Evolutionary conservation across 2,329 filamentous ascomycete species (phyloP), one percentile per base, ranked within the genome.

Genomic region (Verticillium alfalfae): DNA sequence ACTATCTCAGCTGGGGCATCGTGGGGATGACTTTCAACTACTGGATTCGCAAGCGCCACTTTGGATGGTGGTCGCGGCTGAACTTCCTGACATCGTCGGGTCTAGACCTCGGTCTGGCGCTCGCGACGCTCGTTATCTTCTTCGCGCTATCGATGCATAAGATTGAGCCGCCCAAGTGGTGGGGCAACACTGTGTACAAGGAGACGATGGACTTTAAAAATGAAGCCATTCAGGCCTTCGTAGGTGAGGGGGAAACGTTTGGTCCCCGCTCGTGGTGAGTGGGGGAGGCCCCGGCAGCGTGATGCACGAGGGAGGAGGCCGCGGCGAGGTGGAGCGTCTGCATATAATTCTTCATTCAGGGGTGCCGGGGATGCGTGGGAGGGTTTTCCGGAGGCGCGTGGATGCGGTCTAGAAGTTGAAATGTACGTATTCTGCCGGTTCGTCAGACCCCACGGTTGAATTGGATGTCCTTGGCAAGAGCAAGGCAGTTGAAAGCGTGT

Each of bases 51-150:
- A 83, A 84, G 68, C 79, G 81, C 15, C 81, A 85, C 71, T 86
- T 85, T 64, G 81, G 76, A 34, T 92, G 89, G 89, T 92, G 90
- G 90, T 85, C 84, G 73, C 81, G 87, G 34, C 84, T 90, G 70
- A 92, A 91, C 75, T 92, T 90, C 68, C 75, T 92, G 63, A 88
- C 89, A 0, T 88, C 87, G 13, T 89, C 88, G 0, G 89, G 84
- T 0, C 77, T 92, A 57, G 89, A 92, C 66, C 79, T 90, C 13
- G 89, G 89, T 1, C 78, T 92, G 1, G 87, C 87, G 1, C 75
- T 92, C 34, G 81, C 79, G 18, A 91, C 88, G 1, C 79, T 92
- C 54, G 74, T 90, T 63, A 87, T 91, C 66, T 91, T 92, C 76
- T 85, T 92, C 64, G 83, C 85, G 0, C 85, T 92, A 64, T 86